phyloP scores from a whole-genome alignment of 805 yeast genomes.

The Suhomyces sp. region DNA sequence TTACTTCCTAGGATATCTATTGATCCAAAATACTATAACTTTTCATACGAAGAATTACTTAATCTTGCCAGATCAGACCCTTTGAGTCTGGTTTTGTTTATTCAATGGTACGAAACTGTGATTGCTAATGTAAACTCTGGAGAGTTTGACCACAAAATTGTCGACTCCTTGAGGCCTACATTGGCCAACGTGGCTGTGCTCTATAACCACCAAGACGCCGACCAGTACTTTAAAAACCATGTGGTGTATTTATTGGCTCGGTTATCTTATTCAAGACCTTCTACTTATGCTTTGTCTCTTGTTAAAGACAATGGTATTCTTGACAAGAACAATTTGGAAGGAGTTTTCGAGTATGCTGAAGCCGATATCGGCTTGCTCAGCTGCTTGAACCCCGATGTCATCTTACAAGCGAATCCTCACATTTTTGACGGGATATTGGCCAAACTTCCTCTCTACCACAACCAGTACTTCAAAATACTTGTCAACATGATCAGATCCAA shows the following conservation, averaged over 20 bases:
- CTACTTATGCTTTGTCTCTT: not conserved
- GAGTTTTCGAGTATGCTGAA: slow-evolving; percentile 10
- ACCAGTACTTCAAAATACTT: slow-evolving; percentile 24
- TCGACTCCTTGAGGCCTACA: slow-evolving; percentile 7
- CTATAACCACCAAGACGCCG: slow-evolving; percentile 1
- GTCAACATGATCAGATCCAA: slow-evolving; percentile 20
- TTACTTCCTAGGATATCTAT: slow-evolving; percentile 12
- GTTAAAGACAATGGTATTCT: slow-evolving; percentile 10
- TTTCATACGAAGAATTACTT: slow-evolving; percentile 13
- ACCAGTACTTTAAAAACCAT: slow-evolving; percentile 11
- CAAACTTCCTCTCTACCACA: slow-evolving; percentile 14
- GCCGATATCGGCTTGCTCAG: slow-evolving; percentile 21
- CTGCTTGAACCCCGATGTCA: slow-evolving; percentile 15
- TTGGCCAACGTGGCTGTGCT: slow-evolving; percentile 6
- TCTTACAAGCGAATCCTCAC: slow-evolving; percentile 11
- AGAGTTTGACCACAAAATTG: not conserved
- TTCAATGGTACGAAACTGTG: slow-evolving; percentile 24
- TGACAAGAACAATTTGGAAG: slow-evolving; percentile 18
- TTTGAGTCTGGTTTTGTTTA: slow-evolving; percentile 21
- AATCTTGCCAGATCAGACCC: slow-evolving; percentile 19
- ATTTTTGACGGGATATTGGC: slow-evolving; percentile 11
- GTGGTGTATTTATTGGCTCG: slow-evolving; percentile 18
- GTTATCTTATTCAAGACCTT: slow-evolving; percentile 16
- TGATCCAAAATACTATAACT: slow-evolving; percentile 8
- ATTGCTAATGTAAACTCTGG: slow-evolving; percentile 6